These are phyloP conservation scores for Strobilomyces dryophilus DNA, from an alignment of 768 basidiomycete species.

Conservation along the genomic window DNA sequence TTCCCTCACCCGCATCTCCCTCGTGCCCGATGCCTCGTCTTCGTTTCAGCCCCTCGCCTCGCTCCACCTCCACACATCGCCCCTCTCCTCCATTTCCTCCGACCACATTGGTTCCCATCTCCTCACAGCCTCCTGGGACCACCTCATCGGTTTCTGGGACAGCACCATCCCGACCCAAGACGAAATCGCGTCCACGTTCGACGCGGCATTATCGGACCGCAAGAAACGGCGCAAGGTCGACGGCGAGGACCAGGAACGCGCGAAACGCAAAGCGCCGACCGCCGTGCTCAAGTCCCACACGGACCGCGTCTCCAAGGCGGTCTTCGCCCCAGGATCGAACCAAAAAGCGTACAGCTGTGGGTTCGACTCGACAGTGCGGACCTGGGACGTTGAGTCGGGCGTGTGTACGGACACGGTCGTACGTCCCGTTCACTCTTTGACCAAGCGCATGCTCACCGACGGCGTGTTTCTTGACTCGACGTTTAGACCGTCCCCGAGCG, in stretches of 20 bases:
- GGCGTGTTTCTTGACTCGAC: too few species aligned
- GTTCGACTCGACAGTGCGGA: conserved; percentile 85
- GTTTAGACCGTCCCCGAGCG: conserved; percentile 63
- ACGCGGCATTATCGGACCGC: conserved; percentile 12
- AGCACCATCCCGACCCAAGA: conserved; percentile 57
- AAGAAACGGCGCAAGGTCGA: conserved; percentile 64
- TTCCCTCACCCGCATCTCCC: conserved; percentile 40
- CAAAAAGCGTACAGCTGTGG: conserved; percentile 68
- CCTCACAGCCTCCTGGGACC: conserved; percentile 86
- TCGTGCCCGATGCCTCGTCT: conserved; percentile 3
- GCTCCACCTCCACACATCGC: conserved; percentile 78
- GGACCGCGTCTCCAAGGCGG: conserved; percentile 69
- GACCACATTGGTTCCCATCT: conserved; percentile 56
- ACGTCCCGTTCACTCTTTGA: neutral
- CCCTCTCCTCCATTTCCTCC: conserved; percentile 67
- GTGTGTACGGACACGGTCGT: conserved; percentile 70
- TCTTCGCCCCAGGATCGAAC: conserved; percentile 44
- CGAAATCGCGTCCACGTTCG: conserved; percentile 42
- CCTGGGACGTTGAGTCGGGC: conserved; percentile 83
- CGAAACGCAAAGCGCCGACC: conserved; percentile 63
- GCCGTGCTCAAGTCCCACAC: conserved; percentile 81
- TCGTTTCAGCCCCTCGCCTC: conserved; percentile 43
- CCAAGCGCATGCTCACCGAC: too few species aligned
- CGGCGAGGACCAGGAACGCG: conserved; percentile 29
- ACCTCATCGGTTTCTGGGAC: conserved; percentile 79